phyloP scores from a whole-genome alignment of 1,284 basidiomycete species.

The Cryptococcus sp. region DNA sequence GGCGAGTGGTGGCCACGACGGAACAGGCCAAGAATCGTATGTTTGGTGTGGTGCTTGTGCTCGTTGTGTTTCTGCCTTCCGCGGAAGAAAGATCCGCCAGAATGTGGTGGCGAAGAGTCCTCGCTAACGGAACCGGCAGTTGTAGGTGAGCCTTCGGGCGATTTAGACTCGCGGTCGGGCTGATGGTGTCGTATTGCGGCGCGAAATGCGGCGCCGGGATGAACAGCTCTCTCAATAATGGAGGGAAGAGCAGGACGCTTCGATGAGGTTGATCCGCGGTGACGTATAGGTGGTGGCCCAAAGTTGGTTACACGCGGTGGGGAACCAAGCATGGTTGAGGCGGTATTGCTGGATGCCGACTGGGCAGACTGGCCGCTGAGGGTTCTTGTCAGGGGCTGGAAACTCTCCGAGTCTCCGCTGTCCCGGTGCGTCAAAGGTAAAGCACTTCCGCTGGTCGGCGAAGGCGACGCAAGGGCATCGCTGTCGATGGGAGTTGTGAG shows the following conservation, averaged over 20 bases:
- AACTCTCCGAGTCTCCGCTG: background rate
- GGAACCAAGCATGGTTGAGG: conserved; percentile 14
- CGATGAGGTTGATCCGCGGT: conserved; percentile 26
- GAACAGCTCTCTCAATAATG: conserved; percentile 51
- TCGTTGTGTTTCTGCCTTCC: conserved; percentile 6
- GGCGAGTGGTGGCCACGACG: conserved; percentile 43
- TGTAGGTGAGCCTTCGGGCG: conserved; percentile 1
- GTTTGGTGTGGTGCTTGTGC: conserved; percentile 20
- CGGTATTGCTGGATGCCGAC: conserved; percentile 11
- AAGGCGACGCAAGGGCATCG: conserved; percentile 12
- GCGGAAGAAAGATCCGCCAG: conserved; percentile 23
- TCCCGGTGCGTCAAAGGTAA: background rate
- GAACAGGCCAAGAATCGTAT: conserved; percentile 45
- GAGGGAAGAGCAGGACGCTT: conserved; percentile 52
- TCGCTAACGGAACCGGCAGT: background rate
- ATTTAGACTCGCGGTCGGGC: conserved; percentile 3
- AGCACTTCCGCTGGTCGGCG: conserved; percentile 11
- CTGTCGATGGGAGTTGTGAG: conserved; percentile 16
- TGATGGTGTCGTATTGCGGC: conserved; percentile 34
- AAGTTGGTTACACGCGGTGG: conserved; percentile 8
- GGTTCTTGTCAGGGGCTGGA: conserved; percentile 2
- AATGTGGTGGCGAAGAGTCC: conserved; percentile 11
- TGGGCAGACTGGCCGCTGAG: conserved; percentile 15
- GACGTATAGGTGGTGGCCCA: conserved; percentile 7
- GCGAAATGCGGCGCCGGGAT: conserved; percentile 43